A percentile compares a stretch with the other conserved stretches of the same genome.
Evolutionary conservation across 1,139 yeast genomes (phyloP).

Genomic region (Blastobotrys proliferans): DNA sequence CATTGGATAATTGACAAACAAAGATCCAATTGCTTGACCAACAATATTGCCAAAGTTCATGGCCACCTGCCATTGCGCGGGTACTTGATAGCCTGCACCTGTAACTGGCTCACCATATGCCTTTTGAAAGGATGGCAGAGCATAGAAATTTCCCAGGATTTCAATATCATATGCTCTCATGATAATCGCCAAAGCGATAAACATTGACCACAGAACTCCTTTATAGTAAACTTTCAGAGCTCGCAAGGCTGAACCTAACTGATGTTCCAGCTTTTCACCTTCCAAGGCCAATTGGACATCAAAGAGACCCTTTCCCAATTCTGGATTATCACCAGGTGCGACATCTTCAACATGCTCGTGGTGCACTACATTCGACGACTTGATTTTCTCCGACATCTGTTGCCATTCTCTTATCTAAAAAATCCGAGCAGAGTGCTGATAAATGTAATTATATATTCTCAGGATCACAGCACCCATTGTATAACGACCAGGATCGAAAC

Average conservation of each 20-base stretch:
- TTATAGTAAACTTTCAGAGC: slow-evolving; percentile 37
- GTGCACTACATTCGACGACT: too few species aligned
- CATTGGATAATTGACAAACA: slow-evolving; percentile 38
- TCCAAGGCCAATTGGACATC: background rate
- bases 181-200: slow-evolving; percentile 39
- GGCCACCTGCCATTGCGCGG: slow-evolving; percentile 46
- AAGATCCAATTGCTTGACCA: slow-evolving; percentile 41
- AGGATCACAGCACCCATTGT: too few species aligned
- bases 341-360: background rate
- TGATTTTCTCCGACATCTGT: too few species aligned
- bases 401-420: too few species aligned
- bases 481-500: too few species aligned
- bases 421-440: too few species aligned
- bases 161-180: slow-evolving; percentile 47
- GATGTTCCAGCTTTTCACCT: slow-evolving; percentile 2
- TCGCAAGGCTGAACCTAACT: background rate
- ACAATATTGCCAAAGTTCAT: slow-evolving; percentile 38
- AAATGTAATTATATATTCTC: too few species aligned
- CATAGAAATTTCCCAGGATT: slow-evolving; percentile 34
- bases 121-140: slow-evolving; percentile 31
- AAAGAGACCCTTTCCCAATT: background rate
- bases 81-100: slow-evolving; percentile 29
- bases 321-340: background rate
- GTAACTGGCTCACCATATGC: slow-evolving; percentile 34
- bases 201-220: slow-evolving; percentile 43